Evolutionary conservation across 352 stramenopile species (phyloP).

Genomic region (Poterioochromonas sp.): DNA sequence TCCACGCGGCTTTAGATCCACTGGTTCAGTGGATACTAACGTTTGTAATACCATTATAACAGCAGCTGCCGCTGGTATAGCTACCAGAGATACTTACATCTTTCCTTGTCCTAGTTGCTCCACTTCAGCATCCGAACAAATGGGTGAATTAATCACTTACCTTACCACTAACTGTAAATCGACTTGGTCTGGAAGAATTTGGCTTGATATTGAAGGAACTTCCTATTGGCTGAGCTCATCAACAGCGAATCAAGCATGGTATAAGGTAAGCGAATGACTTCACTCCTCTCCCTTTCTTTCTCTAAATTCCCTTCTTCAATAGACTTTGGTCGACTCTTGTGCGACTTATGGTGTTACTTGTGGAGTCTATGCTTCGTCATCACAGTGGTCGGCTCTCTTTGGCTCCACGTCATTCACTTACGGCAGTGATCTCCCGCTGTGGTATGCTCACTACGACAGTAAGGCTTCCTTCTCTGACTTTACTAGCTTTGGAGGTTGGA

Average conservation of each 20-base stretch:
- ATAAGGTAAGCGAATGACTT: too few species aligned
- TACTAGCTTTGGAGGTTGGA: background rate
- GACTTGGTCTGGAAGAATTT: background rate
- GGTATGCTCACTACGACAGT: background rate
- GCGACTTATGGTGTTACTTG: background rate
- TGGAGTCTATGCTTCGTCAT: constrained; percentile 2
- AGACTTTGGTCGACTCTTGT: background rate
- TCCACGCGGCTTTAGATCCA: background rate
- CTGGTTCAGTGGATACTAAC: background rate
- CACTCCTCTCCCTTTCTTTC: too few species aligned
- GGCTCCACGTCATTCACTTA: background rate
- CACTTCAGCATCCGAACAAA: background rate
- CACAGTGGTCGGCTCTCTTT: constrained; percentile 11
- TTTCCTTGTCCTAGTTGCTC: constrained; percentile 12
- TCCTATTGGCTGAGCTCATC: background rate
- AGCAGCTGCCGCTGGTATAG: background rate
- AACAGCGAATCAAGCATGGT: background rate
- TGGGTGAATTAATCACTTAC: background rate
- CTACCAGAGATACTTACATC: background rate
- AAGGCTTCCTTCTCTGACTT: background rate
- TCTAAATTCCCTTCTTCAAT: too few species aligned
- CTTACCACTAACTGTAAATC: constrained; percentile 8
- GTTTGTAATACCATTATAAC: background rate
- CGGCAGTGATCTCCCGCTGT: background rate
- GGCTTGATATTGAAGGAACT: constrained; percentile 23